Base-by-base conservation (phyloP, 2,329 filamentous ascomycete genomes). In the Aureobasidium vineae region DNA sequence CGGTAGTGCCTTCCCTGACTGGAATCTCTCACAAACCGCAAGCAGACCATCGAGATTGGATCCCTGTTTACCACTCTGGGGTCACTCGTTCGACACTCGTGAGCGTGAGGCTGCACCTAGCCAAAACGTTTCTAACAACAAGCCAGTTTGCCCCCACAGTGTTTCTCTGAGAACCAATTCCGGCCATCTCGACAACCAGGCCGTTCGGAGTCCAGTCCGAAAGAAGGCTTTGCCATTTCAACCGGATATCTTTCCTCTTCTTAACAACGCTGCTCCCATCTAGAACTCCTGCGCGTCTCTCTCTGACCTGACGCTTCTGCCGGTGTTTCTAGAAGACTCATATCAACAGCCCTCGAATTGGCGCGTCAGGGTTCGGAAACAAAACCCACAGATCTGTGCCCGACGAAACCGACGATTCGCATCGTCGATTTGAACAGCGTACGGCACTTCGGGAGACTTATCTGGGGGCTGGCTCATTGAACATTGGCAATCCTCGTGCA, bases 211-310 rank as follows among this genome's bases (percentile, higher is more conserved):
- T 50, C 23, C 13, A 40, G 43, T 63, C 45, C 59, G 59, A 63
- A 33, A 60, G 45, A 36, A 63, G 59, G 59, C 59, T 63, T 63
- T 63, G 43, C 49, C 59, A 38, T 63, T 63, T 41, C 59, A 50
- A 63, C 21, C 45, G 59, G 45, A 63, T 47, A 63, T 63, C 41
- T 28, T 50, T 13, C 21, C 28, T 63, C 21, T n/a, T 40, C 59
- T 16, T 49, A 41, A 50, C 45, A 50, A 63, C 43, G 21, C 33
- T 43, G 13, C 40, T n/a, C 56, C 31, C 21, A 21, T 16, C 33
- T 21, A 5, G n/a, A 50, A 43, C 33, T 40, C 40, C 13, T 19
- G 26, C 47, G 31, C 43, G 21, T n/a, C 11, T 26, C 15, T 16
- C 33, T 33, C 40, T 23, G 15, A 15, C 21, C 15, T 63, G n/a